These are phyloP conservation scores for Ilex paraguariensis DNA, from an alignment of 305 asterid genomes.

Conservation along the genomic window DNA sequence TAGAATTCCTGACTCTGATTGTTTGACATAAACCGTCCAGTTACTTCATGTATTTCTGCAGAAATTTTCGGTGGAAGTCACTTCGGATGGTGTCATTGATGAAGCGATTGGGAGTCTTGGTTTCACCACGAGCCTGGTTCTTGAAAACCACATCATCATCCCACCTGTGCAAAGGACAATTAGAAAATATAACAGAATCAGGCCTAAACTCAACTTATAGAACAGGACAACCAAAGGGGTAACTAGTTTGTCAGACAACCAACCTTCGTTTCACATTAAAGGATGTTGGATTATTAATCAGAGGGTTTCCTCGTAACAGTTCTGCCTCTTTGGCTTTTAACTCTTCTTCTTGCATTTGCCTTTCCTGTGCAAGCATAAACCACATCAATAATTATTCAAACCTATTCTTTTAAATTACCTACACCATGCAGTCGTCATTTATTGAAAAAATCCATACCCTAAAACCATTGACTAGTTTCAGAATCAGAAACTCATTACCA, in stretches of 20 bases:
- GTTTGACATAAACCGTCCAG: too few relatives aligned
- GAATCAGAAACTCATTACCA: too few relatives aligned
- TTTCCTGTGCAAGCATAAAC: slow-evolving; percentile 45
- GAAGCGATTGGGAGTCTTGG: slow-evolving; percentile 67
- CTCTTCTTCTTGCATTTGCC: slow-evolving; percentile 64
- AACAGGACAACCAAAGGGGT: too few relatives aligned
- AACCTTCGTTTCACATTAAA: slow-evolving; percentile 89
- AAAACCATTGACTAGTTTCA: too few relatives aligned
- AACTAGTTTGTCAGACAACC: not conserved
- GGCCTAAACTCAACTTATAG: too few relatives aligned
- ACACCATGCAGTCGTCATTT: too few relatives aligned
- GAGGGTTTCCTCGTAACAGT: slow-evolving; percentile 79
- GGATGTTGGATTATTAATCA: slow-evolving; percentile 64
- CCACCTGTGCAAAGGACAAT: slow-evolving; percentile 48
- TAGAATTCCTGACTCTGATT: too few relatives aligned
- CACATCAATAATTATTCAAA: too few relatives aligned
- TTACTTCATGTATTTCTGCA: slow-evolving; percentile 20
- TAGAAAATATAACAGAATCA: not conserved
- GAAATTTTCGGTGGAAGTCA: slow-evolving; percentile 68
- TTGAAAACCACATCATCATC: slow-evolving; percentile 97
- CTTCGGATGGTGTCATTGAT: slow-evolving; percentile 90
- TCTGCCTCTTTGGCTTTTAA: slow-evolving; percentile 85
- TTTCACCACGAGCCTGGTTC: slow-evolving; percentile 91
- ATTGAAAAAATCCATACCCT: too few relatives aligned
- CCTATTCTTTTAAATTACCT: too few relatives aligned